Conservation (phyloP, 2,329 filamentous ascomycete genomes). For the Thielaviopsis punctulata region DNA sequence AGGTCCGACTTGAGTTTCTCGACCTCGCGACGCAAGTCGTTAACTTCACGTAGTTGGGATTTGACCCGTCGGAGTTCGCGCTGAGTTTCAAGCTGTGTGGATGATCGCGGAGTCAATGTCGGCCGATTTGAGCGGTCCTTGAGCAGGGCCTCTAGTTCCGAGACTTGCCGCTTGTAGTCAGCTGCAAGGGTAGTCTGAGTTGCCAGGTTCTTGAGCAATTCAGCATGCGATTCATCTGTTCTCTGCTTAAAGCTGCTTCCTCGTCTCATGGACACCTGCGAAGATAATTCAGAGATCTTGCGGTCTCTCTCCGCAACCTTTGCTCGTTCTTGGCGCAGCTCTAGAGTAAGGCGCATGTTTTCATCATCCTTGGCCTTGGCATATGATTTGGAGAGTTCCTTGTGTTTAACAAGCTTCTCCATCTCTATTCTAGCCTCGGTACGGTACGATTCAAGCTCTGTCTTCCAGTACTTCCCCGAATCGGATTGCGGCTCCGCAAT, state of each 20-base stretch:
- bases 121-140: slow-evolving; percentile 25
- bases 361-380: slow-evolving; percentile 63
- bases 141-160: slow-evolving; percentile 36
- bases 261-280: slow-evolving; percentile 14
- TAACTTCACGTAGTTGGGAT: slow-evolving; percentile 34
- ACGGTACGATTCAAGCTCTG: slow-evolving; percentile 57
- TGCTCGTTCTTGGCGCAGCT: slow-evolving; percentile 50
- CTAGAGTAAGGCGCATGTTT: slow-evolving; percentile 45
- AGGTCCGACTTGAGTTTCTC: slow-evolving; percentile 33
- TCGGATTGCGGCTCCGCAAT: slow-evolving; percentile 57
- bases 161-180: slow-evolving; percentile 41
- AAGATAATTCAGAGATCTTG: slow-evolving; percentile 41
- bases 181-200: slow-evolving; percentile 39
- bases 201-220: slow-evolving; percentile 34
- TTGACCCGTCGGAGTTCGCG: slow-evolving; percentile 37
- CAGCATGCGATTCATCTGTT: slow-evolving; percentile 25
- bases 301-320: slow-evolving; percentile 47
- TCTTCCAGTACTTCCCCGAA: slow-evolving; percentile 67
- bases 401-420: slow-evolving; percentile 63
- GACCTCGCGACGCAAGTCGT: slow-evolving; percentile 35
- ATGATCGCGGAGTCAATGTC: slow-evolving; percentile 29
- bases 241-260: background rate
- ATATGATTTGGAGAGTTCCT: slow-evolving; percentile 62
- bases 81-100: slow-evolving; percentile 34
- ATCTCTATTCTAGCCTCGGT: slow-evolving; percentile 55